Evolutionary conservation across 2,329 filamentous ascomycete species (phyloP).

Genomic region (Berkeleyomyces basicola): DNA sequence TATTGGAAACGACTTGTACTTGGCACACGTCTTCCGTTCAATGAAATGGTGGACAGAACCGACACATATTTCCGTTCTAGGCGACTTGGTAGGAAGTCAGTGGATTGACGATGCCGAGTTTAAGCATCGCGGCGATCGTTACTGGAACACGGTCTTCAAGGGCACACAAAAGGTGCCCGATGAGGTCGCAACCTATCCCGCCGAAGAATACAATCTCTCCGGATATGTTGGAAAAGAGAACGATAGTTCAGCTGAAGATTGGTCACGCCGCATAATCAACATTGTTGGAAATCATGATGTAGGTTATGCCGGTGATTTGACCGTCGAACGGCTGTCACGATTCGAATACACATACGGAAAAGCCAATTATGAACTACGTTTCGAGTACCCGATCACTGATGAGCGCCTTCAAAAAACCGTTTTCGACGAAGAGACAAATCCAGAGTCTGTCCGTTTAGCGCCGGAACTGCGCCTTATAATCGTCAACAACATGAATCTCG

Average conservation of each 20-base stretch:
- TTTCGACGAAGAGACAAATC: slow-evolving; percentile 27
- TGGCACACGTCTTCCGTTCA: slow-evolving; percentile 79
- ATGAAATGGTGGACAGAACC: slow-evolving; percentile 71
- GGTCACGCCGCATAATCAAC: slow-evolving; percentile 70
- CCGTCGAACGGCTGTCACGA: slow-evolving; percentile 52
- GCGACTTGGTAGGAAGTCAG: slow-evolving; percentile 84
- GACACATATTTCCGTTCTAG: slow-evolving; percentile 75
- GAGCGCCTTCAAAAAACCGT: slow-evolving; percentile 25
- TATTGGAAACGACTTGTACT: slow-evolving; percentile 84
- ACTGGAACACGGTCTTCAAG: slow-evolving; percentile 67
- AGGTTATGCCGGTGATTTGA: slow-evolving; percentile 86
- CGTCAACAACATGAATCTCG: slow-evolving; percentile 86
- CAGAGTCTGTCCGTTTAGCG: slow-evolving; percentile 29
- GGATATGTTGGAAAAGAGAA: slow-evolving; percentile 29
- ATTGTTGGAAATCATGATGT: slow-evolving; percentile 93
- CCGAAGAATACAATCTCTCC: slow-evolving; percentile 31
- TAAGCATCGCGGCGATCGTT: slow-evolving; percentile 50
- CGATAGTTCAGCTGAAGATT: slow-evolving; percentile 26
- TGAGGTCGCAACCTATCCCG: slow-evolving; percentile 33
- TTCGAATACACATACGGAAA: slow-evolving; percentile 79
- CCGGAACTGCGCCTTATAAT: slow-evolving; percentile 70
- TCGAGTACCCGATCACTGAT: slow-evolving; percentile 36
- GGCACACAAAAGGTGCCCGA: slow-evolving; percentile 47
- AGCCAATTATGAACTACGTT: slow-evolving; percentile 79
- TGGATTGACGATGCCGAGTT: slow-evolving; percentile 88